phyloP scores from a whole-genome alignment of 352 stramenopile genomes.

The Globisporangium cystogenes region DNA sequence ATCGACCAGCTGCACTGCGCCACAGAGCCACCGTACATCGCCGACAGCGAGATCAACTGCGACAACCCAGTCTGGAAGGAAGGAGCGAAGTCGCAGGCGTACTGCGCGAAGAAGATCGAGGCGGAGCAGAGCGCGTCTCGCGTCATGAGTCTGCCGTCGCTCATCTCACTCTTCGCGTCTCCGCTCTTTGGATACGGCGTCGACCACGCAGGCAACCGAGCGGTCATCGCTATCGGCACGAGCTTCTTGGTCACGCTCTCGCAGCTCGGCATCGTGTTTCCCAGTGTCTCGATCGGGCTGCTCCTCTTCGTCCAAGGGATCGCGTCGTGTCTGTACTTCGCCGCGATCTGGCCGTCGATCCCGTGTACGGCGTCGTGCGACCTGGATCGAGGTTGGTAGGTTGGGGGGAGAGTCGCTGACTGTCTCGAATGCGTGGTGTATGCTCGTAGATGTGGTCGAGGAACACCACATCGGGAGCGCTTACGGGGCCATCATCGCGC shows the following conservation, averaged over 20 bases:
- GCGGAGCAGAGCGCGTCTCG: slow-evolving; percentile 33
- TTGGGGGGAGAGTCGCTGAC: background rate
- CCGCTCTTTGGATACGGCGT: slow-evolving; percentile 75
- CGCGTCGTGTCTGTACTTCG: slow-evolving; percentile 74
- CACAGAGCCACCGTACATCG: slow-evolving; percentile 27
- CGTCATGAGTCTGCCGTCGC: slow-evolving; percentile 78
- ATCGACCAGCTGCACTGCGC: slow-evolving; percentile 33
- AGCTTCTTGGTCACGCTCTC: slow-evolving; percentile 45
- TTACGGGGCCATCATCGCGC: slow-evolving; percentile 75
- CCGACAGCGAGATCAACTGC: slow-evolving; percentile 42
- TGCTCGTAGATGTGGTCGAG: slow-evolving; percentile 52
- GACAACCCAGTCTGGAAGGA: slow-evolving; percentile 34
- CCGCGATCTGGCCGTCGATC: slow-evolving; percentile 82
- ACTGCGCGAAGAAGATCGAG: slow-evolving; percentile 32
- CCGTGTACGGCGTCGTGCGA: slow-evolving; percentile 22
- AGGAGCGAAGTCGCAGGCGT: slow-evolving; percentile 21
- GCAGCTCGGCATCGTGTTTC: slow-evolving; percentile 58
- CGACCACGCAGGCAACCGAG: slow-evolving; percentile 55
- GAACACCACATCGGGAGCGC: slow-evolving; percentile 65
- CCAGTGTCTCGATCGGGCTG: slow-evolving; percentile 34
- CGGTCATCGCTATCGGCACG: slow-evolving; percentile 44
- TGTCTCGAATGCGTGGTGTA: background rate
- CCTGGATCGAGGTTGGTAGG: background rate
- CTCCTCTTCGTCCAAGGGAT: slow-evolving; percentile 74
- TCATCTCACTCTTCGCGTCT: slow-evolving; percentile 64